Base-by-base conservation (phyloP, 495 filamentous ascomycete genomes). In the Podospora sp. region DNA sequence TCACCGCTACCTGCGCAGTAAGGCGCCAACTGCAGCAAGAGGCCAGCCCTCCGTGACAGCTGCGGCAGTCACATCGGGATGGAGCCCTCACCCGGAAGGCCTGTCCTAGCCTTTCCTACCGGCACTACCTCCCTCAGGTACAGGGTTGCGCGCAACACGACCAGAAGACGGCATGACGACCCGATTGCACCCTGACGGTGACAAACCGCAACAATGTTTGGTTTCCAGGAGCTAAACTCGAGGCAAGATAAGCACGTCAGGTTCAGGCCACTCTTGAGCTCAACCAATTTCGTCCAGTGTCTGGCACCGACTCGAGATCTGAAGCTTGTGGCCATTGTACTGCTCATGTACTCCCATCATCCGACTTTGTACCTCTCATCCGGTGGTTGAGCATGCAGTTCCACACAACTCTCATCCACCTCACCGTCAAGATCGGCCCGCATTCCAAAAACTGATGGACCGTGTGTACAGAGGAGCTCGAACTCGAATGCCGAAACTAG, bases 31-130 rank as follows among this genome's bases (percentile, higher is more conserved):
- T n/a, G n/a, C n/a, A n/a, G n/a, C n/a, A n/a, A n/a, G n/a, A 20
- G 14, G 14, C 22, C 36, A 21, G 60, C 14, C 24, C 20, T 24
- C 40, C 29, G 51, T 51, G 20, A 27, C 21, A 40, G 21, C 51
- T 57, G 51, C 63, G 63, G 63, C 63, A 65, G 26, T 65, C 63
- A 16, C 25, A 36, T 33, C 63, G 63, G 63, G 26, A 56, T 29
- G 21, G 20, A 21, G 12, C 22, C 63, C 33, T 33, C 52, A 26
- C 52, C 20, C 24, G 24, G 22, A 11, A n/a, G 29, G 29, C 29
- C 29, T 33, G 29, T 33, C 29, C 29, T 33, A 33, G 29, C 29
- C 29, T 33, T 33, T 33, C 29, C 29, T 33, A 8, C 8, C 63
- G 53, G 52, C 63, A 57, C 51, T 36, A 18, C 40, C 40, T 46